These are phyloP conservation scores for Yarrowia hollandica DNA, from an alignment of 805 yeast genomes.

Conservation along the genomic window DNA sequence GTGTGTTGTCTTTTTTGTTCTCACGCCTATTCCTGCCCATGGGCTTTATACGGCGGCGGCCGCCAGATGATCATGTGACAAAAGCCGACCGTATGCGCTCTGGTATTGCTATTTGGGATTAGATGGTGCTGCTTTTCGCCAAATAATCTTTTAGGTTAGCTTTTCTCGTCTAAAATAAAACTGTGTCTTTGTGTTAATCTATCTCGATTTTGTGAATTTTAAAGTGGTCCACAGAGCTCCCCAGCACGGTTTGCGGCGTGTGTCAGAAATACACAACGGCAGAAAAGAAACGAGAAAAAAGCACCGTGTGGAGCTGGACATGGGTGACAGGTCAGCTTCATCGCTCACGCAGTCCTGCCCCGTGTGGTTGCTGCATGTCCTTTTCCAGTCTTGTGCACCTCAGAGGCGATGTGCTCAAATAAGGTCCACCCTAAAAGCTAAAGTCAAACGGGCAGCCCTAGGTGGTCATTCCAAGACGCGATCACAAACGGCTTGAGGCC, in stretches of 20 bases:
- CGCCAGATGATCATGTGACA: constrained; percentile 16
- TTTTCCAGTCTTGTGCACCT: not conserved
- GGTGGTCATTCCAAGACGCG: not conserved
- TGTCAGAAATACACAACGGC: too few relatives aligned
- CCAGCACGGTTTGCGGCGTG: too few relatives aligned
- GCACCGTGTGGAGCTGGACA: too few relatives aligned
- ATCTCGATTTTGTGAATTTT: constrained; percentile 2
- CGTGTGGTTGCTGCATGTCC: too few relatives aligned
- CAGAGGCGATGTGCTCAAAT: constrained; percentile 13
- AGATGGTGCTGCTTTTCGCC: constrained; percentile 1
- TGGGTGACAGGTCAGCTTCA: too few relatives aligned
- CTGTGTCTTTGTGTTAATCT: constrained; percentile 16
- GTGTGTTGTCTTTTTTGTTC: too few relatives aligned
- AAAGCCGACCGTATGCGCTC: not conserved
- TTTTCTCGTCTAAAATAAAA: constrained; percentile 7
- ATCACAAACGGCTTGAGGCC: not conserved
- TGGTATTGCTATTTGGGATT: not conserved
- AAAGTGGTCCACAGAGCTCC: too few relatives aligned
- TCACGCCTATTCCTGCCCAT: constrained; percentile 12
- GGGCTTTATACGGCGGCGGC: not conserved
- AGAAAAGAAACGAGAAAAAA: too few relatives aligned
- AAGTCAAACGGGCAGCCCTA: constrained; percentile 13
- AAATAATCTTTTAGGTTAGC: not conserved
- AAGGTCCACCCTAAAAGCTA: constrained; percentile 22
- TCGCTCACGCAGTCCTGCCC: too few relatives aligned